Conservation (phyloP, 306 rosid genomes). For the Lotus japonicus region DNA sequence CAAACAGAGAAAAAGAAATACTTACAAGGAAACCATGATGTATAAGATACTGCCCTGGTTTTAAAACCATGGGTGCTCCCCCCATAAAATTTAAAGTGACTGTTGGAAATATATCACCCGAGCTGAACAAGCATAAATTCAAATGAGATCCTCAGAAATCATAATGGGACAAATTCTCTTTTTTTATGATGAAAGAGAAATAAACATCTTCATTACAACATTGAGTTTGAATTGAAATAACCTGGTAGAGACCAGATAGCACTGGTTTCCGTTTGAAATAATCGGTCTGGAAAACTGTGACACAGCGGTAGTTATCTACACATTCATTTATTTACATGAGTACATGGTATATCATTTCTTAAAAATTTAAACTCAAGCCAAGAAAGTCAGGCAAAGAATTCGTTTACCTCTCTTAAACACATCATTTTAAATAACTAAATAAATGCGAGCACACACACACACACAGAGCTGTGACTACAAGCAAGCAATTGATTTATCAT, state of each 20-base stretch:
- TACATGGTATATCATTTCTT: neutral
- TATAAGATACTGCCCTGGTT: slow-evolving; percentile 82
- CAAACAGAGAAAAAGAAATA: slow-evolving; percentile 22
- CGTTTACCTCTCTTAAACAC: slow-evolving; percentile 4
- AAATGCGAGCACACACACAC: too few species aligned
- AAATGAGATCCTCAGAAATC: slow-evolving; percentile 22
- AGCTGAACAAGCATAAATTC: slow-evolving; percentile 47
- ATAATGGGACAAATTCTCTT: neutral
- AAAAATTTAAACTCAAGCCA: neutral
- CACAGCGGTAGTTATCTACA: slow-evolving; percentile 63
- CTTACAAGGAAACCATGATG: slow-evolving; percentile 63
- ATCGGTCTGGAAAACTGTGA: slow-evolving; percentile 59
- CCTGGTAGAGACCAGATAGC: slow-evolving; percentile 82
- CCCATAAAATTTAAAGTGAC: slow-evolving; percentile 86
- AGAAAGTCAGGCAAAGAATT: neutral
- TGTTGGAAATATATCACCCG: slow-evolving; percentile 72
- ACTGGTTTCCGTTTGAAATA: slow-evolving; percentile 79
- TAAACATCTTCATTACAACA: neutral
- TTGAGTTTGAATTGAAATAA: slow-evolving; percentile 25
- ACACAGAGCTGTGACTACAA: too few species aligned
- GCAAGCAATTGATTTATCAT: too few species aligned
- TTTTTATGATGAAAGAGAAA: neutral
- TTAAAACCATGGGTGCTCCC: slow-evolving; percentile 86
- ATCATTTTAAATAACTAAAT: neutral
- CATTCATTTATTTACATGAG: slow-evolving; percentile 20